Evolutionary conservation across 176 grass and related monocot genomes (phyloP), one percentile per base, ranked within the genome.

Genomic region (Stipa capillata): DNA sequence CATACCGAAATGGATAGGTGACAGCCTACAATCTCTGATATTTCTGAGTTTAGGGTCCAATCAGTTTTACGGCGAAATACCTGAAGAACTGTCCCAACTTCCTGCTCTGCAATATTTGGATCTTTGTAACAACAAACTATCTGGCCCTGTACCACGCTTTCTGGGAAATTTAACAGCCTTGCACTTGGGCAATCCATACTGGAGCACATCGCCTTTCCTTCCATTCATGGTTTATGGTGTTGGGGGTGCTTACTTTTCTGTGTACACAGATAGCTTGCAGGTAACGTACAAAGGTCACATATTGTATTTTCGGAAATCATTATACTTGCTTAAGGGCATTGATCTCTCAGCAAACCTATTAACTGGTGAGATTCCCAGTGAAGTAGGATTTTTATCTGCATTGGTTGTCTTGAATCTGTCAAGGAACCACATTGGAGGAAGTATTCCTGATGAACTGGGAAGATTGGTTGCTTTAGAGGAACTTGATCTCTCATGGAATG

Each of bases 1-100:
- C 33, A 63, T 72, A 52, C 74, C 65, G 1, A 62, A 11, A 72
- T 85, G 83, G 83, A 79, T 79, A 24, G 83, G 54, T 42, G 15
- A 31, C 13, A 27, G 13, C 0, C 34, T 79, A 52, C 50, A 49
- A 9, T 0, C 28, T 69, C 49, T 59, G 0, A 0, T 7, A 9
- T 0, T 68, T 24, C 2, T 84, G n/a, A 58, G 0, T 48, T 84
- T 84, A 49, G 0, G 50, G 0, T 48, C 37, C 2, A 84, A 84
- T 21, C 1, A 39, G 29, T 59, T 84, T 28, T 59, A 15, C 5
- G 62, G 82, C 7, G 61, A 47, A 69, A 59, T 84, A 57, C 73
- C 82, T 39, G 62, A 59, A 59, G n/a, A 28, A 48, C 1, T 77
- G 1, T 77, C 29, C 15, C 8, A 59, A 6, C 82, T 84, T 77